These are phyloP conservation scores for Bathelium albidoporum DNA, from an alignment of 495 filamentous ascomycete species.

Conservation along the genomic window DNA sequence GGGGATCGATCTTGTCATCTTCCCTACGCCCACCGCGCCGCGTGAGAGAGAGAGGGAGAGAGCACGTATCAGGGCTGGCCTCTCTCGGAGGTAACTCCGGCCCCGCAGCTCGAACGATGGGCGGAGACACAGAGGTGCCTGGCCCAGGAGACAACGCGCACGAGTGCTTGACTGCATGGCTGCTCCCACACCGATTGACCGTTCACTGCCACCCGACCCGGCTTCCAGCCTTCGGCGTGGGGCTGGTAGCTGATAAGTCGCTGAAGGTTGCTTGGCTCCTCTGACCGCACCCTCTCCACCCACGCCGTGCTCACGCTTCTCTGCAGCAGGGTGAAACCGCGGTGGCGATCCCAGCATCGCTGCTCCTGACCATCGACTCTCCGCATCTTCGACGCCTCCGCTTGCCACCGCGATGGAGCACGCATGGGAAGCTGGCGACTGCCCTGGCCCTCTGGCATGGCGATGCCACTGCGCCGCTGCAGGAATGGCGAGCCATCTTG, in stretches of 20 bases:
- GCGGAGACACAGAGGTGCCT: not conserved
- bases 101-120: not conserved
- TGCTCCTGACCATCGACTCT: conserved; percentile 50
- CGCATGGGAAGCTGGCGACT: conserved; percentile 65
- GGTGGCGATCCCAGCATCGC: conserved; percentile 49
- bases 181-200: not conserved
- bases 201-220: conserved; percentile 48
- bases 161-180: not conserved
- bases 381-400: conserved; percentile 44
- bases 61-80: too few relatives aligned
- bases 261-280: conserved; percentile 44
- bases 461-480: conserved; percentile 25
- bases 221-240: conserved; percentile 54
- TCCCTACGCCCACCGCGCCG: not conserved
- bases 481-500: conserved; percentile 56
- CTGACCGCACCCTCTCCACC: not conserved
- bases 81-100: not conserved
- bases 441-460: conserved; percentile 47
- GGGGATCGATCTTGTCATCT: not conserved
- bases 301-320: not conserved
- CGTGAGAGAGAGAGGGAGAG: too few relatives aligned
- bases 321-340: conserved; percentile 42
- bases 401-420: conserved; percentile 30
- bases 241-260: conserved; percentile 56
- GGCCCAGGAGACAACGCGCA: conserved; percentile 2